Evolutionary conservation across 176 grass and related monocot genomes (phyloP), one percentile per base, ranked within the genome.

Genomic region (Triticum turgidum): DNA sequence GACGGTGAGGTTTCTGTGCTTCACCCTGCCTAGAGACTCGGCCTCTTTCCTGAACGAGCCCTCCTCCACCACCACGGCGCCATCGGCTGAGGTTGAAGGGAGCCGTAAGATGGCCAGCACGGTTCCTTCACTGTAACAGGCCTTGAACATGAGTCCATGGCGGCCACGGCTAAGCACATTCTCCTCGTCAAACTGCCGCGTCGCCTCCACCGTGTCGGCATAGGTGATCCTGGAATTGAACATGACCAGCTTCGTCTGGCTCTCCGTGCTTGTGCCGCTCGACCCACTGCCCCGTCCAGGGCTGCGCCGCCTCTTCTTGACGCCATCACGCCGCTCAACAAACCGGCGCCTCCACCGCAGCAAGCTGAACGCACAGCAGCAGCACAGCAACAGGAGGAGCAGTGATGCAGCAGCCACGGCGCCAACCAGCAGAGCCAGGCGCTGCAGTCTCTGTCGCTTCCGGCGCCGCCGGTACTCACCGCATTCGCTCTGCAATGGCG

Each of bases 111-210:
- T 99, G 69, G 97, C 92, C 29, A 99, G 64, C 72, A 99, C 94
- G 9, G 97, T 99, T 41, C 97, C 97, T 10, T 99, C 97, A 12
- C 59, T 85, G 80, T 99, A 99, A 73, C 97, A 99, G 5, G 97
- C 97, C 89, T 99, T 99, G 89, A 99, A 99, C 87, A 99, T 89
- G 9, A 99, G 89, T 4, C 97, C 97, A 51, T 99, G 97, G 68
- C 97, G 94, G 15, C 97, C 97, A 54, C 97, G 92, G 83, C 94
- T 99, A 29, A 96, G 89, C 75, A 99, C 97, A 79, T 96, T 92
- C 86, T 99, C 97, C 78, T 99, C 97, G 1, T 96, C 97, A 1
- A 96, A 99, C 83, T 96, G 94, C 5, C 97, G 67, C 2, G 97
- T 99, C 3, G 94, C 97, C 89, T 96, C 97, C 39, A 88, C 51